These are phyloP conservation scores for Alliaria petiolata DNA, from an alignment of 345 rosid species.

Conservation along the genomic window DNA sequence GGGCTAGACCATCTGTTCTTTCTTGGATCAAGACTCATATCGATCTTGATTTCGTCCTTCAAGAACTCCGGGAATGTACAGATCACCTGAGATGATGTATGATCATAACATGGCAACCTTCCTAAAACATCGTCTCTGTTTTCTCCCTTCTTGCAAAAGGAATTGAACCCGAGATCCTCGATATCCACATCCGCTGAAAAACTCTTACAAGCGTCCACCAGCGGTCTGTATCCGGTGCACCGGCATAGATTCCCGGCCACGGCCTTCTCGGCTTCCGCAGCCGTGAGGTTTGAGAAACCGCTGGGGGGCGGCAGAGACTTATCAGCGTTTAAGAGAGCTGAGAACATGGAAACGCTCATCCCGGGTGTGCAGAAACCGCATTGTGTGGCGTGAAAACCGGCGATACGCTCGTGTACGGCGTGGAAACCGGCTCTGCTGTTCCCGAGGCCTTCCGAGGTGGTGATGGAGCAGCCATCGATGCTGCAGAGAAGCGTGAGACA, in stretches of 20 bases:
- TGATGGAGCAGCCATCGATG: constrained; percentile 70
- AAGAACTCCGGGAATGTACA: constrained; percentile 60
- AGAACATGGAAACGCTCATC: constrained; percentile 74
- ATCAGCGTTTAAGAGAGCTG: constrained; percentile 78
- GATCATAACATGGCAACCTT: constrained; percentile 49
- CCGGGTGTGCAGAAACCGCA: constrained; percentile 98
- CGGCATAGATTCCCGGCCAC: constrained; percentile 80
- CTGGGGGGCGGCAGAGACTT: constrained; percentile 45
- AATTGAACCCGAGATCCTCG: constrained; percentile 81
- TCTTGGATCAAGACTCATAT: constrained; percentile 35
- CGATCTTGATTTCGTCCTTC: constrained; percentile 43
- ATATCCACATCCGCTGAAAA: constrained; percentile 78
- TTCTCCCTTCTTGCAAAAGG: constrained; percentile 70
- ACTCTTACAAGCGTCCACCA: constrained; percentile 85
- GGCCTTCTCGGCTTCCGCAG: constrained; percentile 78
- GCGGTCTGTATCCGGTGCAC: constrained; percentile 94
- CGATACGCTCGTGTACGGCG: constrained; percentile 69
- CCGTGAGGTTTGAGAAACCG: constrained; percentile 73
- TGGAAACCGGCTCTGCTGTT: constrained; percentile 82
- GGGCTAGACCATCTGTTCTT: constrained; percentile 55
- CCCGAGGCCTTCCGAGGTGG: constrained; percentile 84
- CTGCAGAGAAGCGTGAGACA: constrained; percentile 91
- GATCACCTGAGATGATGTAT: constrained; percentile 18
- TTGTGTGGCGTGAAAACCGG: constrained; percentile 89
- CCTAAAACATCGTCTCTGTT: constrained; percentile 26